Conservation (phyloP, 140 eudicot genomes). For the Eryngium alpinum region DNA sequence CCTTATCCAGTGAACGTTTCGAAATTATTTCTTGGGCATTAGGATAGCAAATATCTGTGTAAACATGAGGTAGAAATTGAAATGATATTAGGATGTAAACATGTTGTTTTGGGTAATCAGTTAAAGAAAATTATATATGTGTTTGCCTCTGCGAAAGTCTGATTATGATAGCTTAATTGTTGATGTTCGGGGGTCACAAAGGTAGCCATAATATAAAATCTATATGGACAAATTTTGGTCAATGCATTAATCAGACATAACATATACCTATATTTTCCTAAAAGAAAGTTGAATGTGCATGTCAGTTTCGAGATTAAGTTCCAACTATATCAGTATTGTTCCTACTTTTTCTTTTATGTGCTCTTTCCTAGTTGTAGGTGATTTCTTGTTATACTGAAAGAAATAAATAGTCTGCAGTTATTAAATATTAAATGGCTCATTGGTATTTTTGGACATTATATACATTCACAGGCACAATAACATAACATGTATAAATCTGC, state of each 20-base stretch:
- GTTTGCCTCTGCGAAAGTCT: no score
- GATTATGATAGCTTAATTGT: not conserved
- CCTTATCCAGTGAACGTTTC: no score
- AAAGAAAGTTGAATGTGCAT: not conserved
- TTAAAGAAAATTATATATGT: no score
- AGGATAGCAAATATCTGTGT: no score
- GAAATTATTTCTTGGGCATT: no score
- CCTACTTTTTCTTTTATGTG: not conserved
- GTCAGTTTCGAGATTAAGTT: not conserved
- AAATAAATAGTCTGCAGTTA: not conserved
- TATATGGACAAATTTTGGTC: not conserved
- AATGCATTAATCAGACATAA: not conserved
- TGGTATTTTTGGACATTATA: no score
- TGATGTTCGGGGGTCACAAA: conserved; percentile 75
- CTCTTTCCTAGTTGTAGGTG: not conserved
- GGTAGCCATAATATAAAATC: conserved; percentile 29
- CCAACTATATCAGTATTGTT: not conserved
- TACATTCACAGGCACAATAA: no score
- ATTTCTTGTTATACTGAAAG: not conserved
- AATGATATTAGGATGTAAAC: no score
- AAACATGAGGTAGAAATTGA: no score
- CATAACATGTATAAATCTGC: no score
- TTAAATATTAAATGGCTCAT: not conserved
- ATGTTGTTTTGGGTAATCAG: no score
- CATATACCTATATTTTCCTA: not conserved